A percentile compares a stretch with the other conserved stretches of the same genome.
phyloP scores from a whole-genome alignment of 1,284 basidiomycete species.

The Sparassis latifolia region DNA sequence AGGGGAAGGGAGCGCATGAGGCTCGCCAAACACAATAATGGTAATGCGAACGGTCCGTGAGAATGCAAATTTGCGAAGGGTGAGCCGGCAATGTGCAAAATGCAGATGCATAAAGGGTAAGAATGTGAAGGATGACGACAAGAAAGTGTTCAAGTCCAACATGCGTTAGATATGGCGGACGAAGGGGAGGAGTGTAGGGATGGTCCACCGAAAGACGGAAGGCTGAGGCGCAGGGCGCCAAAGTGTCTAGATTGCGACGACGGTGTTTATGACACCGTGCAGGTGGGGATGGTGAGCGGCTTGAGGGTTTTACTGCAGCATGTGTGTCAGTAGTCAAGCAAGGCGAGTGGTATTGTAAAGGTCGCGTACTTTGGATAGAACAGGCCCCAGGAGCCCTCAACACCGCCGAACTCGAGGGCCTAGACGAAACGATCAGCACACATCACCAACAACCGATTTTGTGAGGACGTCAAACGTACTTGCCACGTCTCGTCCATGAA shows the following conservation, averaged over 20 bases:
- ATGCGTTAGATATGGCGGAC: neutral
- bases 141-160: neutral
- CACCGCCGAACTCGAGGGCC: constrained; percentile 70
- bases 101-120: too few relatives aligned
- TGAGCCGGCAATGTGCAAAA: too few relatives aligned
- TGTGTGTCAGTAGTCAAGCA: constrained; percentile 7
- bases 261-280: constrained; percentile 1
- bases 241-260: neutral
- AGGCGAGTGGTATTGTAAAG: neutral
- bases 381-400: constrained; percentile 71
- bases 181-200: neutral
- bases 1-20: too few relatives aligned
- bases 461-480: constrained; percentile 24
- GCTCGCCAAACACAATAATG: too few relatives aligned
- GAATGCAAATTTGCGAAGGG: too few relatives aligned
- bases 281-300: constrained; percentile 23
- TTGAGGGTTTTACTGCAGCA: constrained; percentile 28
- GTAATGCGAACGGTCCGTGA: too few relatives aligned
- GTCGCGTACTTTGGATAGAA: constrained; percentile 48
- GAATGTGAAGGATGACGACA: neutral
- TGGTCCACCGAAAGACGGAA: neutral
- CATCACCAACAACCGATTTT: constrained; percentile 5
- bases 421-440: constrained; percentile 11
- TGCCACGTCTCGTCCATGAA: constrained; percentile 88
- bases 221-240: neutral